phyloP scores from a whole-genome alignment of 1,284 basidiomycete species.

The Cryptococcus jaspeensis region DNA sequence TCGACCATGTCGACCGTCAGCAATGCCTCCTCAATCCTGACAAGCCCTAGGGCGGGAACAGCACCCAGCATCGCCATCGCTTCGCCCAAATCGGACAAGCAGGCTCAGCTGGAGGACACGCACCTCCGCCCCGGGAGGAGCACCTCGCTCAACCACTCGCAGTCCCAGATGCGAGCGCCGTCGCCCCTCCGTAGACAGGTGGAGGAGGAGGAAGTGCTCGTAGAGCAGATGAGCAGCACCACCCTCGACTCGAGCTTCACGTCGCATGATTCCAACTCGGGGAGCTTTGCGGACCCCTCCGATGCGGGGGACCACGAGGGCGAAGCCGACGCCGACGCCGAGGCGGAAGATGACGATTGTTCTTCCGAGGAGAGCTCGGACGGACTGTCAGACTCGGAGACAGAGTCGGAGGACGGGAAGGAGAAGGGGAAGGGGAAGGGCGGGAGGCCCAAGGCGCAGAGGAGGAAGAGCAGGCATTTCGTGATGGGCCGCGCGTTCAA shows the following conservation, averaged over 20 bases:
- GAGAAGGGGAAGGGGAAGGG: slow-evolving; percentile 10
- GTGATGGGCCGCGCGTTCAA: slow-evolving; percentile 83
- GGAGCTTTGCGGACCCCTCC: not conserved
- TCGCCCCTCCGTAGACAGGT: slow-evolving; percentile 38
- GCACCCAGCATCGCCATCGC: slow-evolving; percentile 5
- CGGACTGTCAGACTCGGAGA: slow-evolving; percentile 41
- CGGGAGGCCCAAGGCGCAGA: slow-evolving; percentile 22
- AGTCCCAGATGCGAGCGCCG: slow-evolving; percentile 23
- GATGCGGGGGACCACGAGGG: not conserved
- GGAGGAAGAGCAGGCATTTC: slow-evolving; percentile 48
- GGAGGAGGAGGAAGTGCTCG: slow-evolving; percentile 12
- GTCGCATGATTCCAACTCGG: slow-evolving; percentile 1
- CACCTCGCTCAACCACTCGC: no score
- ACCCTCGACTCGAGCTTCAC: slow-evolving; percentile 7
- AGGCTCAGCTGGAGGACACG: not conserved
- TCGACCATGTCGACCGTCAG: not conserved
- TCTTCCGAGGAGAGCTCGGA: slow-evolving; percentile 18
- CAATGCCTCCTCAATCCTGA: not conserved
- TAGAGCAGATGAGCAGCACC: slow-evolving; percentile 4
- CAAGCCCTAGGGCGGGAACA: not conserved
- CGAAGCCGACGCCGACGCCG: slow-evolving; percentile 4
- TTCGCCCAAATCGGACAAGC: slow-evolving; percentile 2
- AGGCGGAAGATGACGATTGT: slow-evolving; percentile 13
- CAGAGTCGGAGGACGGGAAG: slow-evolving; percentile 34
- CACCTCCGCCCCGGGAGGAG: not conserved